A percentile compares a stretch with the other conserved stretches of the same genome.
These are phyloP conservation scores for Neonectria magnoliae DNA, from an alignment of 2,329 filamentous ascomycete species.

Conservation along the genomic window DNA sequence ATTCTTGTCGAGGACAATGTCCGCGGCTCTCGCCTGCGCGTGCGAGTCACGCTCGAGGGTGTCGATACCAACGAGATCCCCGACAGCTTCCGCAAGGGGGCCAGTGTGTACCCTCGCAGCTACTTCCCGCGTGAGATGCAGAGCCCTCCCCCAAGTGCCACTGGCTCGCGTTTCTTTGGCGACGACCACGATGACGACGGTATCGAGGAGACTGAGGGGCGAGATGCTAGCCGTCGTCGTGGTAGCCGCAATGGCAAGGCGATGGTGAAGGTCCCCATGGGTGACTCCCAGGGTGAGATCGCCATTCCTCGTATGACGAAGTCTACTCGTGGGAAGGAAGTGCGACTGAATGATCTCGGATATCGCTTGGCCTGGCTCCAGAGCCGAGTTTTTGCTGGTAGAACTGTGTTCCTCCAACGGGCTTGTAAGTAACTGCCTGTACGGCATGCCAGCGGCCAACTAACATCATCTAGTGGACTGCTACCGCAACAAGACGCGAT, in stretches of 20 bases:
- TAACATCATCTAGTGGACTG: slow-evolving; percentile 75
- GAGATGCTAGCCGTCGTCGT: slow-evolving; percentile 50
- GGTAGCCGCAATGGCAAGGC: slow-evolving; percentile 46
- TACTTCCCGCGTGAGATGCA: slow-evolving; percentile 97
- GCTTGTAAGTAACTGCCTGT: slow-evolving; percentile 73
- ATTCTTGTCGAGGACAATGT: slow-evolving; percentile 93
- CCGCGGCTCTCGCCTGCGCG: slow-evolving; percentile 81
- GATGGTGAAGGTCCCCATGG: slow-evolving; percentile 70
- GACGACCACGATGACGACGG: slow-evolving; percentile 70
- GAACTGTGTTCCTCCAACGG: slow-evolving; percentile 88
- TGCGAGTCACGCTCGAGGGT: slow-evolving; percentile 90
- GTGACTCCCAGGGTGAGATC: slow-evolving; percentile 78
- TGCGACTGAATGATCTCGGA: slow-evolving; percentile 91
- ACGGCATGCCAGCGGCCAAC: background rate
- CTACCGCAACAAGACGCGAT: slow-evolving; percentile 91
- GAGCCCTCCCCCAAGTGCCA: slow-evolving; percentile 79
- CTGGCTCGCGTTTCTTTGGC: slow-evolving; percentile 78
- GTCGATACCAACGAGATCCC: slow-evolving; percentile 97
- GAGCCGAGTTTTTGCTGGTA: slow-evolving; percentile 87
- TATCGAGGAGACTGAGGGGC: slow-evolving; percentile 61
- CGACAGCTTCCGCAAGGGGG: slow-evolving; percentile 90
- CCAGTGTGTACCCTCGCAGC: slow-evolving; percentile 88
- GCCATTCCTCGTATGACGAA: slow-evolving; percentile 79
- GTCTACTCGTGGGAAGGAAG: slow-evolving; percentile 78
- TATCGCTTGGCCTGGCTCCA: slow-evolving; percentile 98